Percentiles rank a stretch among this genome's conserved stretches.
phyloP scores from a whole-genome alignment of 2,329 filamentous ascomycete genomes.

The Alternaria arborescens region DNA sequence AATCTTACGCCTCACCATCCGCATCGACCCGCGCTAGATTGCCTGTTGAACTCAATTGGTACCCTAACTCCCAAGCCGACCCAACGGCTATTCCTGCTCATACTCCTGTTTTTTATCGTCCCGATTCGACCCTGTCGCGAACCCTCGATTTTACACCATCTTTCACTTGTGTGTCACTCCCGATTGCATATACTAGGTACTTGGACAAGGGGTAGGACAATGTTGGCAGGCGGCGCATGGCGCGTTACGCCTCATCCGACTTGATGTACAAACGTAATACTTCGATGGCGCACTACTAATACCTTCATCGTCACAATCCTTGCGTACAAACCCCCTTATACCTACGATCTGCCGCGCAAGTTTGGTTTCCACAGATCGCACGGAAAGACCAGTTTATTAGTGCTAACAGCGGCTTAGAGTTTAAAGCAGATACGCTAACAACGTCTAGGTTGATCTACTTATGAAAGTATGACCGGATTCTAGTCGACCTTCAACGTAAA shows the following conservation, averaged over 20 bases:
- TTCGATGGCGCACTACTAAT: not conserved
- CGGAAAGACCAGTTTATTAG: too few relatives aligned
- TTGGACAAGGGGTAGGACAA: not conserved
- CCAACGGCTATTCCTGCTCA: not conserved
- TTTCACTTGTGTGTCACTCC: not conserved
- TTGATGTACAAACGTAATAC: not conserved
- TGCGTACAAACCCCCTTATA: not conserved
- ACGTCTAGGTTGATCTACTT: not conserved
- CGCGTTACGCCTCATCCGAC: not conserved
- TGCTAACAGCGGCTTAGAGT: not conserved
- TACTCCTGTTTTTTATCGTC: not conserved
- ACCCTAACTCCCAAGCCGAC: not conserved
- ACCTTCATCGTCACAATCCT: not conserved
- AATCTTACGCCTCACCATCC: not conserved
- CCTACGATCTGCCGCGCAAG: slow-evolving; percentile 1
- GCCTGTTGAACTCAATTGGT: not conserved
- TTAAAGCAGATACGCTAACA: not conserved
- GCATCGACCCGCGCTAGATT: not conserved
- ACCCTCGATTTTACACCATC: not conserved
- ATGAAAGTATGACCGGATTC: not conserved
- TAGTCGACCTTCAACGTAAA: not conserved
- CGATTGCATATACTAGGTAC: not conserved
- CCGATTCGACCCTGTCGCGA: not conserved
- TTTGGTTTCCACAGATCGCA: not conserved
- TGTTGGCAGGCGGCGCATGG: not conserved